Conservation (phyloP, 192 early-diverging fungal genomes). For the Paraglomus occultum region DNA sequence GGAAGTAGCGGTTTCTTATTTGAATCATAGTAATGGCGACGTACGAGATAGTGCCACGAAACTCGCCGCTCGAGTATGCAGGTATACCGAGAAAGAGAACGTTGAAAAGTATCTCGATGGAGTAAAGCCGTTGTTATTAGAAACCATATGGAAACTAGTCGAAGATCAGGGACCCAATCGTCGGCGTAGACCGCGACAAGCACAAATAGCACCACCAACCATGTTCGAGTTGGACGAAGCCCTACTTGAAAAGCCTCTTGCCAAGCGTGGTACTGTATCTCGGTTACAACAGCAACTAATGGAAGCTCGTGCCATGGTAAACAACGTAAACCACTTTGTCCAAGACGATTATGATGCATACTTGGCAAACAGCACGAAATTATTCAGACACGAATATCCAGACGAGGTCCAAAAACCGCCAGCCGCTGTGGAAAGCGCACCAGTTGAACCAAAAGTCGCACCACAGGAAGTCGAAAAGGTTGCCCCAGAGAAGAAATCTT, state of each 20-base stretch:
- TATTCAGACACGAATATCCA: background rate
- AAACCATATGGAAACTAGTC: slow-evolving; percentile 12
- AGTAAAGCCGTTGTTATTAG: slow-evolving; percentile 37
- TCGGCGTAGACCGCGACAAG: too few relatives aligned
- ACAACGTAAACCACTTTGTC: slow-evolving; percentile 20
- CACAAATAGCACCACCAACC: background rate
- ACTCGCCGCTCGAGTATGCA: slow-evolving; percentile 52
- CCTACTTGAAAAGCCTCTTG: slow-evolving; percentile 11
- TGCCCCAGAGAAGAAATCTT: background rate
- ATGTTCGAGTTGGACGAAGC: slow-evolving; percentile 11
- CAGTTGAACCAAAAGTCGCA: background rate
- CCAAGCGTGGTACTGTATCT: slow-evolving; percentile 33
- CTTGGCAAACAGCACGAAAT: slow-evolving; percentile 11
- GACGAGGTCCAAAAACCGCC: background rate
- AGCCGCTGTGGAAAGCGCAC: background rate
- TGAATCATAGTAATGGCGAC: slow-evolving; percentile 59
- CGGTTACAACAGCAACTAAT: slow-evolving; percentile 32
- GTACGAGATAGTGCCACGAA: slow-evolving; percentile 58
- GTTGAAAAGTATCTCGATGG: slow-evolving; percentile 40
- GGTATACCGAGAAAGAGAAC: slow-evolving; percentile 33
- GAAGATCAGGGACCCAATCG: background rate
- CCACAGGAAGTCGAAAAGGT: background rate
- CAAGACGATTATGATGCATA: slow-evolving; percentile 16
- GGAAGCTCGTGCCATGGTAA: slow-evolving; percentile 22
- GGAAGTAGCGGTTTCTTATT: slow-evolving; percentile 50